A percentile compares a stretch with the other conserved stretches of the same genome.
Conservation (phyloP, 257 asterid species). For the Scutellaria baicalensis region DNA sequence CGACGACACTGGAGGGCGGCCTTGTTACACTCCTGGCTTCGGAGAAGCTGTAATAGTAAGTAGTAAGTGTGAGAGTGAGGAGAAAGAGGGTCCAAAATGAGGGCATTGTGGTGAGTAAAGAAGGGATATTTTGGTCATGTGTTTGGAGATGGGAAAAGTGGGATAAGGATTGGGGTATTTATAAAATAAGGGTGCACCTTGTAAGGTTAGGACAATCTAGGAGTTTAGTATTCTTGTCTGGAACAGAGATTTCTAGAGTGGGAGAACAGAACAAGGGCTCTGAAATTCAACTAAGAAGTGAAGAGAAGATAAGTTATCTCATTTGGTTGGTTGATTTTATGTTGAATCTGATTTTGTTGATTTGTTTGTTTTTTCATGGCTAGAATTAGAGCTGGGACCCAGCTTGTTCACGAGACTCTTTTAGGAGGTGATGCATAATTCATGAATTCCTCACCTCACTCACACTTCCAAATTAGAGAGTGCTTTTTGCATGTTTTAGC, state of each 20-base stretch:
- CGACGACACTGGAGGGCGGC: conserved; percentile 39
- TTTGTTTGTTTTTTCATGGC: conserved; percentile 9
- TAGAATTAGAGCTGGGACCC: conserved; percentile 20
- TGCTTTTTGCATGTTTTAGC: conserved; percentile 19
- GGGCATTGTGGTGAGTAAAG: conserved; percentile 18
- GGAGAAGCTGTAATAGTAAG: not conserved
- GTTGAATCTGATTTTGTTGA: not conserved
- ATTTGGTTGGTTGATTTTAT: not conserved
- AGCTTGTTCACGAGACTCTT: conserved; percentile 45
- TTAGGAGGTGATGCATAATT: conserved; percentile 18
- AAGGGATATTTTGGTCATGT: too few relatives aligned
- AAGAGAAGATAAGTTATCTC: not conserved
- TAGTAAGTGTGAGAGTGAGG: conserved; percentile 12
- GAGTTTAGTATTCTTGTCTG: too few relatives aligned
- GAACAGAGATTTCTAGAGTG: not conserved
- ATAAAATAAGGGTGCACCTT: not conserved
- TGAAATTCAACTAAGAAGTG: not conserved
- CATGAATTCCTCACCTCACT: not conserved
- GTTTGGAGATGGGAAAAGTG: not conserved
- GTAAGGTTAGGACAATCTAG: too few relatives aligned
- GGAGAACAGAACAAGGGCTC: not conserved
- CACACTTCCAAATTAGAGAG: not conserved
- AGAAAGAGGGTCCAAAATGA: conserved; percentile 30
- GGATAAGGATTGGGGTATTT: not conserved
- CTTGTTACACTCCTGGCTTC: conserved; percentile 32